Conservation (phyloP, 352 stramenopile genomes). For the Phytophthora aleatoria region DNA sequence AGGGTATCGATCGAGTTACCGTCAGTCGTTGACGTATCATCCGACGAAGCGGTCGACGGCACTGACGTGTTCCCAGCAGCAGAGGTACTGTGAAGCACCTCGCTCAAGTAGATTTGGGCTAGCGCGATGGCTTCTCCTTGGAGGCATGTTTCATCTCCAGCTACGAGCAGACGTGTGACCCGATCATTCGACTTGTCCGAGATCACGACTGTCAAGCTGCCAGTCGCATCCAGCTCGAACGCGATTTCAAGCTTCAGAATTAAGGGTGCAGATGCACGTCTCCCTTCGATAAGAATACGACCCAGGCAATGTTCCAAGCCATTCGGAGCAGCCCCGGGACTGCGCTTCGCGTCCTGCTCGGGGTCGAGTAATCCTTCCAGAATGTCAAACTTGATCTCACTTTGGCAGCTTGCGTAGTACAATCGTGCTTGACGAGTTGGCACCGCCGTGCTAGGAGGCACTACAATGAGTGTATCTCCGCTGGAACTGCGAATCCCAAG, state of each 20-base stretch:
- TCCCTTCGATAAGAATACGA: conserved; percentile 31
- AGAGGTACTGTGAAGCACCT: neutral
- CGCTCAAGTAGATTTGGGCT: conserved; percentile 18
- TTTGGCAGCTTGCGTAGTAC: conserved; percentile 45
- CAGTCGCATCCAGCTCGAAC: conserved; percentile 31
- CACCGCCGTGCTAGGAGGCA: conserved; percentile 27
- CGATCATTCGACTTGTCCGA: conserved; percentile 32
- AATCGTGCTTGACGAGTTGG: conserved; percentile 32
- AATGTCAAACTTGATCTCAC: conserved; percentile 35
- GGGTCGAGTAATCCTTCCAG: conserved; percentile 30
- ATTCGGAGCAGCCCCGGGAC: neutral
- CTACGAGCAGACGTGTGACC: conserved; percentile 18
- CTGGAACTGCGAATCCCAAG: conserved; percentile 42
- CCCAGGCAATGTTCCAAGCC: conserved; percentile 29
- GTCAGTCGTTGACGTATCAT: neutral
- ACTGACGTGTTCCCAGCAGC: neutral
- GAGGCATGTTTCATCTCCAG: conserved; percentile 36
- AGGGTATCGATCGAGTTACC: conserved; percentile 13
- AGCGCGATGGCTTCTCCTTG: conserved; percentile 31
- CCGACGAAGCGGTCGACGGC: neutral
- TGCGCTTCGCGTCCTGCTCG: conserved; percentile 14
- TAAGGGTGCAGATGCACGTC: conserved; percentile 24
- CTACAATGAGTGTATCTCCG: conserved; percentile 32
- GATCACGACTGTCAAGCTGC: conserved; percentile 28
- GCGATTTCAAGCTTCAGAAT: conserved; percentile 43